Base-by-base conservation (phyloP, 805 yeast species). In the Cyberlindnera mycetangii region DNA sequence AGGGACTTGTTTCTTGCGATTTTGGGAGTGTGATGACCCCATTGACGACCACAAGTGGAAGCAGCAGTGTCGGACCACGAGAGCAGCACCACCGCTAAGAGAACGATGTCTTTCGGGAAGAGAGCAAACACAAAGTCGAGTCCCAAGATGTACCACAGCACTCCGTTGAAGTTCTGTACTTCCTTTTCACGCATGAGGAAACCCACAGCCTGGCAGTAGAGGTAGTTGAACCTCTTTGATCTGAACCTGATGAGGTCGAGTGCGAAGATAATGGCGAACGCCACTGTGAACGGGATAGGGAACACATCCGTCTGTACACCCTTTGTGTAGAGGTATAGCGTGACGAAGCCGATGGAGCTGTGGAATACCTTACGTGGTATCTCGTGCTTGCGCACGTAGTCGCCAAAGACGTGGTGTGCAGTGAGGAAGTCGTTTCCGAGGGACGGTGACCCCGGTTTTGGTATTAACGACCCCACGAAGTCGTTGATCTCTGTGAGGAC, bases 51-150 rank as follows among this genome's bases (percentile, higher is more conserved):
- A 59, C 90, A 67, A 0, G 97, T 88, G 3, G 97, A 88, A 2
- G 99, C 99, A 2, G 97, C 92, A 9, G 98, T 89, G 61, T 93
- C 99, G 5, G 96, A 89, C 98, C 98, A 93, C 59, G 97, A 86
- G 50, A 93, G 75, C 40, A 92, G 70, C 52, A 89, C 71, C 3
- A 89, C 80, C 18, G 95, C 73, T 69, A 89, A 73, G 21, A 90
- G 70, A 1, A 83, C 72, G 39, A 93, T 81, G 58, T 93, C 99
- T 66, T 89, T 88, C 12, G 92, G 81, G 56, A 80, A 83, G 18
- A 80, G 64, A 1, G 73, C 50, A 57, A 89, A 86, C 9, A 89
- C 88, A 51, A 88, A 67, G 20, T 79, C 68, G 37, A 89, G 68
- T 5, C 99, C 99, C 2, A 85, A 70, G 31, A 89, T 68, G 62